Evolutionary conservation across 495 filamentous ascomycete genomes (phyloP), one percentile per base, ranked within the genome.

Genomic region (Penicillium steckii): DNA sequence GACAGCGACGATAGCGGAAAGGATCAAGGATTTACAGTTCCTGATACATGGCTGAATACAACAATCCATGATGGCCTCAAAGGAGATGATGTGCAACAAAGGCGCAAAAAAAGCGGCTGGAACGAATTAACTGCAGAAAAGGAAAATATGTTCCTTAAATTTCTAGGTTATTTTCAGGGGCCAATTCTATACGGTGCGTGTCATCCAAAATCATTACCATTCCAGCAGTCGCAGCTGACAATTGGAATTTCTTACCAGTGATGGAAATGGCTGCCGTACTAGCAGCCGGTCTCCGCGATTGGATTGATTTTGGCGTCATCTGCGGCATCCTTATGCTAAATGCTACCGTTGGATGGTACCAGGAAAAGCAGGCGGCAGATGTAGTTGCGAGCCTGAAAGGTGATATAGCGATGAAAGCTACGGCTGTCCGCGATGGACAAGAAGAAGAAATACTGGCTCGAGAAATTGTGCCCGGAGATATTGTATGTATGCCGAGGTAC

Each of bases 221-320:
- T n/a, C n/a, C n/a, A n/a, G n/a, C 17, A 8, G 7, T 2, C 22
- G 8, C 15, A 9, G 33, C 4, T 18, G 25, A 17, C 13, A 13
- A 12, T 12, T n/a, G n/a, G 29, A 15, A 17, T 33, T 13, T 19
- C 32, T 13, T 27, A 50, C 41, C 46, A 91, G 88, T 90, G 37
- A 91, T 91, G 88, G 87, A 91, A 72, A 56, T 91, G 58, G 88
- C 88, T 59, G 85, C 87, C 48, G 66, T 91, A 23, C 71, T 91
- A 47, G 85, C 88, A 52, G 86, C 86, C 53, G 88, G 87, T 74
- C 77, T 91, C 29, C 61, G 73, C 3, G 88, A 90, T 65, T 91
- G 86, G 86, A 79, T 91, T 53, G 88, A 91, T 67, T 87, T 90
- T 48, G 88, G 88, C 75, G 87, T 91, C 59, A 91, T 91, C 68